These are phyloP conservation scores for Fraxinus pennsylvanica DNA, from an alignment of 257 asterid genomes.

Conservation along the genomic window DNA sequence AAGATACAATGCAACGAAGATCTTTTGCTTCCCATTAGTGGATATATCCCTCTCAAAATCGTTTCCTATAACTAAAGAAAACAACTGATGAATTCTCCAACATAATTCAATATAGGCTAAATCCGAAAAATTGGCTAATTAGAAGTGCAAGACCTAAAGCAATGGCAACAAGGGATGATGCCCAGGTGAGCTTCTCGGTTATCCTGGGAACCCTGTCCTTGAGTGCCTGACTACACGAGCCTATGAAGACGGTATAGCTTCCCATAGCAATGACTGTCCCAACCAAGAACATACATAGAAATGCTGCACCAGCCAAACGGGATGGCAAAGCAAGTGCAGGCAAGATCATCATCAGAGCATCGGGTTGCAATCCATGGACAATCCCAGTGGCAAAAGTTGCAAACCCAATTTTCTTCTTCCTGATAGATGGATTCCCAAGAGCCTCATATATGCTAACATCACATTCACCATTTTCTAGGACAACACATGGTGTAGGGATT, in stretches of 20 bases:
- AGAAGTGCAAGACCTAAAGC: slow-evolving; percentile 76
- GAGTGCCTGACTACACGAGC: slow-evolving; percentile 85
- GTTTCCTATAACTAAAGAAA: slow-evolving; percentile 21
- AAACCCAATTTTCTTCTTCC: slow-evolving; percentile 84
- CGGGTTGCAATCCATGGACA: slow-evolving; percentile 95
- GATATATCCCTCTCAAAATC: slow-evolving; percentile 26
- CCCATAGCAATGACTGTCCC: slow-evolving; percentile 98
- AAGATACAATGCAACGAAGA: neutral
- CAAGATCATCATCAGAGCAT: slow-evolving; percentile 82
- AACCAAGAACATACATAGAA: slow-evolving; percentile 75
- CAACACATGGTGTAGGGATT: slow-evolving; percentile 59
- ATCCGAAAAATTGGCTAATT: slow-evolving; percentile 80
- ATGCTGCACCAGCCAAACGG: slow-evolving; percentile 92
- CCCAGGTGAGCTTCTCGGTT: slow-evolving; percentile 98
- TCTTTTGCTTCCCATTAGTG: slow-evolving; percentile 24
- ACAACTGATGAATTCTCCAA: slow-evolving; percentile 5
- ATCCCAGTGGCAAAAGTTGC: slow-evolving; percentile 97
- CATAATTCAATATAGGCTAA: slow-evolving; percentile 54
- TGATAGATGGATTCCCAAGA: slow-evolving; percentile 37
- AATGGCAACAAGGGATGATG: slow-evolving; percentile 81
- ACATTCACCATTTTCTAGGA: slow-evolving; percentile 63
- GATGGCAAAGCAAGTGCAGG: slow-evolving; percentile 98
- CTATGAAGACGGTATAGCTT: slow-evolving; percentile 84
- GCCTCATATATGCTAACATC: slow-evolving; percentile 60
- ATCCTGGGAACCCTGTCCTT: slow-evolving; percentile 86